Percentiles rank a stretch among this genome's conserved stretches.
Evolutionary conservation across 139 green algal genomes (phyloP).

Genomic region (Prasinococcaceae sp.): DNA sequence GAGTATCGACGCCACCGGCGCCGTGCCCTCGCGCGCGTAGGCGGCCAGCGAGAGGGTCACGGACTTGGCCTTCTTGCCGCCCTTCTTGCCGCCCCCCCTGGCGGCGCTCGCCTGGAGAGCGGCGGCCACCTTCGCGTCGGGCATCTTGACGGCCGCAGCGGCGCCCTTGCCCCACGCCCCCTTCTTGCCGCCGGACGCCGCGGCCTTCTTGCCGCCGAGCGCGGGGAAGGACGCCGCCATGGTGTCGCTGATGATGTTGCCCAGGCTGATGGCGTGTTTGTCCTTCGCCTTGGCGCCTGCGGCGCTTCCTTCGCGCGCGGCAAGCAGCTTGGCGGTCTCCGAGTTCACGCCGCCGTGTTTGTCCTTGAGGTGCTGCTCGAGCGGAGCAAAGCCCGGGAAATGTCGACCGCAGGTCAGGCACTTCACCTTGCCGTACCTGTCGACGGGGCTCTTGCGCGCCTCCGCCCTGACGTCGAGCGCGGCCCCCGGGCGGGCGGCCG

Average conservation of each 20-base stretch:
- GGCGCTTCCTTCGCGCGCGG: neutral
- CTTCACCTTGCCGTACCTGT: slow-evolving; percentile 15
- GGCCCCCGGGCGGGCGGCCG: no score
- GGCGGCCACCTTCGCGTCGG: neutral
- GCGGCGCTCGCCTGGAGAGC: neutral
- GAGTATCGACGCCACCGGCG: neutral
- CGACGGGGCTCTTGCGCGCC: slow-evolving; percentile 2
- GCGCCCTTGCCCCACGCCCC: neutral
- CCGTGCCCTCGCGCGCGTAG: neutral
- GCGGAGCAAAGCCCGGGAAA: slow-evolving; percentile 31
- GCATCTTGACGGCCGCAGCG: slow-evolving; percentile 1
- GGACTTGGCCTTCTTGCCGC: neutral
- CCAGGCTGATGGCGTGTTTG: neutral
- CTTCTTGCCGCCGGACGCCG: no score
- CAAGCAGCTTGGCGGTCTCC: slow-evolving; percentile 31
- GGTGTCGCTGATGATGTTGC: neutral
- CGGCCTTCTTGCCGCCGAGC: neutral
- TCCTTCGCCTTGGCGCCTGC: neutral
- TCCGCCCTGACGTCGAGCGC: no score
- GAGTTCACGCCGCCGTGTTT: slow-evolving; percentile 48
- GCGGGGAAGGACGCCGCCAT: neutral
- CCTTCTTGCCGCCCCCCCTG: neutral
- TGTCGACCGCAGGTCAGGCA: slow-evolving; percentile 47
- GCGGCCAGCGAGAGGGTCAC: neutral
- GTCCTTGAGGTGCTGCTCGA: slow-evolving; percentile 57